Conservation (phyloP, 163 green algal genomes). For the Chlorella variabilis region DNA sequence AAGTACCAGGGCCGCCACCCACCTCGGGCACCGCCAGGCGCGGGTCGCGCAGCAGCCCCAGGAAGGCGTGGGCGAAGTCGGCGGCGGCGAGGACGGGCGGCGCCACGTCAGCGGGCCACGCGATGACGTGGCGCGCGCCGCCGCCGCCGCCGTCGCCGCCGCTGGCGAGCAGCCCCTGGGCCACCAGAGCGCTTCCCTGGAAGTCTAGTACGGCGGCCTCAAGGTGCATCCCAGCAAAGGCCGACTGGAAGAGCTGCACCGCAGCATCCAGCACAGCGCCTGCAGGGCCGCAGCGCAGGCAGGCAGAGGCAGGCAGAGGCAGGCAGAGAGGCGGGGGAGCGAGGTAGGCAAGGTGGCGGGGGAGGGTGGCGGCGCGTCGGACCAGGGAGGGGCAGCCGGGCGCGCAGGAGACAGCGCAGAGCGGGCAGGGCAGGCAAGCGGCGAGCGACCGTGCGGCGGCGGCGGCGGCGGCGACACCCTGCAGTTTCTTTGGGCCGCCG, state of each 20-base stretch:
- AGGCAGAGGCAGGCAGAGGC: too few relatives aligned
- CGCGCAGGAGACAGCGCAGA: too few relatives aligned
- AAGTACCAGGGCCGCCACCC: too few relatives aligned
- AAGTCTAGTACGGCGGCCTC: constrained; percentile 46
- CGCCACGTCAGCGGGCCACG: constrained; percentile 53
- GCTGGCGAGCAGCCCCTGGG: not conserved
- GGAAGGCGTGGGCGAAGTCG: constrained; percentile 76
- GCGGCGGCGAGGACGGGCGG: constrained; percentile 51
- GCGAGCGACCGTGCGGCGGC: too few relatives aligned
- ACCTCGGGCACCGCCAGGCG: constrained; percentile 59
- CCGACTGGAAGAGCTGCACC: not conserved
- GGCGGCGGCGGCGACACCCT: too few relatives aligned
- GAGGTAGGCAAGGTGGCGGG: too few relatives aligned
- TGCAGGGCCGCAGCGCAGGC: not conserved
- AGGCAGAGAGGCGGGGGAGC: not conserved
- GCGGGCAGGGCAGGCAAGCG: too few relatives aligned
- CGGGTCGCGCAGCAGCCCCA: constrained; percentile 59
- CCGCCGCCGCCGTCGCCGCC: too few relatives aligned
- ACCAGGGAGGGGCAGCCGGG: too few relatives aligned
- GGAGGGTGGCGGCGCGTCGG: too few relatives aligned
- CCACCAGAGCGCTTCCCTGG: not conserved
- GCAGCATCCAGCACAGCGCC: not conserved
- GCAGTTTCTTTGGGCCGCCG: too few relatives aligned
- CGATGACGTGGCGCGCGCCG: constrained; percentile 57
- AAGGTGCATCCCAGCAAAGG: constrained; percentile 10